Base-by-base conservation (phyloP, 129 eudicot genomes). In the Pseudognaphalium luteoalbum region DNA sequence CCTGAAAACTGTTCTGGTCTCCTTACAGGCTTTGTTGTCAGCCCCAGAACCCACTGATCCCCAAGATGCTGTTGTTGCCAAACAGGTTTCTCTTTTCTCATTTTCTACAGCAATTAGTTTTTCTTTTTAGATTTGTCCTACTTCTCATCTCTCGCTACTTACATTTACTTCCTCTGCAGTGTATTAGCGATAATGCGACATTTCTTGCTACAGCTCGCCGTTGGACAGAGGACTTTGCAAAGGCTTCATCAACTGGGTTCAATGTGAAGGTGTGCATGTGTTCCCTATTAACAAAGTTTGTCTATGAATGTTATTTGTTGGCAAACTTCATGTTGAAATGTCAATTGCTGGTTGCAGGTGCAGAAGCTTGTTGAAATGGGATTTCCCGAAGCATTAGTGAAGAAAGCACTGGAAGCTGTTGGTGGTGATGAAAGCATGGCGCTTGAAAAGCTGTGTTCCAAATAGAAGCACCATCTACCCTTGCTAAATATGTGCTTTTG, bases 281-380 rank as follows among this genome's bases (percentile, higher is more conserved):
- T 50, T 4, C 6, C 60, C 11, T 74, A 22, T 42, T 9, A 21
- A 73, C 16, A 73, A 35, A 16, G 62, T 15, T 47, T 47, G 12
- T 70, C 17, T 29, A 7, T 12, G 14, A 52, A 54, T 16, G 2
- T 54, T 17, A 1, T n/a, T 58, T n/a, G 20, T 3, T 7, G 20
- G 30, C 6, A 2, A 58, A 58, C 14, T 6, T 60, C 4, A 60
- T 60, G 29, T 21, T 6, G 30, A 29, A 17, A 1, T 32, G 37
- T 81, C 60, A 67, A 67, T 62, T 75, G 63, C 81, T 76, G 85
- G 85, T 81, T 75, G 63, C 81, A 81, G 85, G 85, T 81, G 39
- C 77, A 81, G 73, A 81, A 63, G 77, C 78, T 81, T n/a, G 81
- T 76, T 37, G 78, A 81, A 57, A 81, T 81, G 85, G 85, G 85